Evolutionary conservation across 164 flowering plant genomes (phyloP).

Genomic region (Stephania japonica): DNA sequence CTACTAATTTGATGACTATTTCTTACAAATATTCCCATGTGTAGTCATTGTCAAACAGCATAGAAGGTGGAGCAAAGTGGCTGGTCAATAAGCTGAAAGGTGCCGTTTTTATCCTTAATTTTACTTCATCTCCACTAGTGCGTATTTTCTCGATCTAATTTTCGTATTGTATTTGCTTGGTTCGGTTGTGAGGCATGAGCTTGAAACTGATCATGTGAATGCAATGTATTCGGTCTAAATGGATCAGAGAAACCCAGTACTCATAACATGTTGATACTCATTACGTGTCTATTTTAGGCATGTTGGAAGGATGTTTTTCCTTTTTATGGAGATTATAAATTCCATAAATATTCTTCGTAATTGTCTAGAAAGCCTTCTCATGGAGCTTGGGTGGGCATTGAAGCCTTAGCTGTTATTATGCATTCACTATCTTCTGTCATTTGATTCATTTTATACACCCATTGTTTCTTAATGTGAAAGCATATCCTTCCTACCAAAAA

Average conservation of each 20-base stretch:
- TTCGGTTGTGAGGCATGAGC: not conserved
- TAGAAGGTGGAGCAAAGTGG: slow-evolving; percentile 74
- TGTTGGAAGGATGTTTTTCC: not conserved
- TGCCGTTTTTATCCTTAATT: slow-evolving; percentile 8
- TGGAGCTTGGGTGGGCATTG: not conserved
- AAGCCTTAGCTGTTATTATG: not conserved
- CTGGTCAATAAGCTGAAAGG: slow-evolving; percentile 78
- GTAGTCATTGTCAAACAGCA: slow-evolving; percentile 55
- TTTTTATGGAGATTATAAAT: no score
- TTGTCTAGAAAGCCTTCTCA: not conserved
- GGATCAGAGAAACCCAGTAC: no score
- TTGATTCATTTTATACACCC: not conserved
- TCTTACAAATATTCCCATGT: not conserved
- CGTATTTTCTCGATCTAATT: not conserved
- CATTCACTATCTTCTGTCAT: no score
- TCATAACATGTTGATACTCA: no score
- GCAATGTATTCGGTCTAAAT: not conserved
- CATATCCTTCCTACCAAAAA: no score
- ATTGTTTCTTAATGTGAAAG: not conserved
- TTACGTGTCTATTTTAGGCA: not conserved
- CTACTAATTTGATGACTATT: not conserved
- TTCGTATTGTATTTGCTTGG: not conserved
- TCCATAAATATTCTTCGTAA: not conserved
- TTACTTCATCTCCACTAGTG: not conserved
- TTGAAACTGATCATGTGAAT: not conserved